phyloP scores from a whole-genome alignment of 345 rosid species.

The Cochlearia excelsa region DNA sequence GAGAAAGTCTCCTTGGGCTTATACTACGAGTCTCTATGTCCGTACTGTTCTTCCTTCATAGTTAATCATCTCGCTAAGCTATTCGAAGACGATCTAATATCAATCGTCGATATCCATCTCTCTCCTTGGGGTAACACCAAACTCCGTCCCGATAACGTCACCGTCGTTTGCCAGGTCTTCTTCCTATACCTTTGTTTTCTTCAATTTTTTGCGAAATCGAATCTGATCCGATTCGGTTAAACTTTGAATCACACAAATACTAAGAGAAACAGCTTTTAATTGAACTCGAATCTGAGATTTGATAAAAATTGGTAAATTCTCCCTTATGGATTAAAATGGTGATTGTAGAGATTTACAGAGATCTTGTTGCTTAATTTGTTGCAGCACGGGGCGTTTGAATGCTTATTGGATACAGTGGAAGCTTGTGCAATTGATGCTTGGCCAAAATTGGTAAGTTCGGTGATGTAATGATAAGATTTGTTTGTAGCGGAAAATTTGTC shows the following conservation, averaged over 20 bases:
- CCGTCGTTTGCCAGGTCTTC: slow-evolving; percentile 74
- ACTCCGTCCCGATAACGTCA: slow-evolving; percentile 44
- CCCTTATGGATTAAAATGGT: not conserved
- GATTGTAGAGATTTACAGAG: not conserved
- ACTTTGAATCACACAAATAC: not conserved
- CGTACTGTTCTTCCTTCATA: slow-evolving; percentile 66
- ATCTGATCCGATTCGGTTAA: slow-evolving; percentile 1
- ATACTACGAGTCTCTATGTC: slow-evolving; percentile 84
- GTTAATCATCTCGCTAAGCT: slow-evolving; percentile 52
- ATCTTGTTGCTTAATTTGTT: slow-evolving; percentile 20
- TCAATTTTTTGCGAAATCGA: not conserved
- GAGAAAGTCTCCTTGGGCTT: slow-evolving; percentile 51
- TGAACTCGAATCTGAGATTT: not conserved
- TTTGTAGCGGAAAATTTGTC: not conserved
- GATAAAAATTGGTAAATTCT: too few species aligned
- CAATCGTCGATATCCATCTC: slow-evolving; percentile 67
- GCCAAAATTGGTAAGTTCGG: slow-evolving; percentile 59
- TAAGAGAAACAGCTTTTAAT: not conserved
- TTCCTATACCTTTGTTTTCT: not conserved
- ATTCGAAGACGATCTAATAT: slow-evolving; percentile 54
- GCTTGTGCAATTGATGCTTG: slow-evolving; percentile 80
- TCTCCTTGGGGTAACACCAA: slow-evolving; percentile 84
- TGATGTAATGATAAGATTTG: slow-evolving; percentile 11
- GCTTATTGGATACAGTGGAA: slow-evolving; percentile 80
- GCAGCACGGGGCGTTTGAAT: slow-evolving; percentile 86